Conservation (phyloP, 2,329 filamentous ascomycete genomes). For the Fusarium siculi region DNA sequence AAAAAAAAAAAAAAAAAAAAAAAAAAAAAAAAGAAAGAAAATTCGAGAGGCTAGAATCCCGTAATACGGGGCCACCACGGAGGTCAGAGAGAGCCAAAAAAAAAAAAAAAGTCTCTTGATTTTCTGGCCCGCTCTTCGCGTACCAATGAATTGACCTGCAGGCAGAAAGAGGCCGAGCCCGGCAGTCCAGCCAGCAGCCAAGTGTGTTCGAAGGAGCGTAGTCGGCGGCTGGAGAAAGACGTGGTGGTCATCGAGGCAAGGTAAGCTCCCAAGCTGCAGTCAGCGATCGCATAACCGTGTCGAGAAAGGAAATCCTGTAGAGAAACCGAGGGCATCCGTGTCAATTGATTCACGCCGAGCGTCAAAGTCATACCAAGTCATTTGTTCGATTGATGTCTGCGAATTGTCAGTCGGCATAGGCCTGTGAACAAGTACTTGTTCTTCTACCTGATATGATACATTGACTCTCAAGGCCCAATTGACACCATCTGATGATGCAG, state of each 20-base stretch:
- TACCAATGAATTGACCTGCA: constrained; percentile 18
- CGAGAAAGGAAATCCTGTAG: not conserved
- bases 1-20: not conserved
- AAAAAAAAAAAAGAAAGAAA: not conserved
- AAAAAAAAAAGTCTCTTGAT: constrained; percentile 24
- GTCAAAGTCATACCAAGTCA: not conserved
- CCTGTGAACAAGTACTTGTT: not conserved
- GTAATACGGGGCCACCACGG: not conserved
- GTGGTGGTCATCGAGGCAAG: not conserved
- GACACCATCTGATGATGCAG: not conserved
- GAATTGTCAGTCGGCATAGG: not conserved
- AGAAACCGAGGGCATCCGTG: not conserved
- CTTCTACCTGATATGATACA: constrained; percentile 13
- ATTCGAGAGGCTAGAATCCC: not conserved
- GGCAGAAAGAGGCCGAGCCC: constrained; percentile 27
- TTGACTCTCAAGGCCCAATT: constrained; percentile 5
- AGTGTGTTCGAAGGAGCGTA: not conserved
- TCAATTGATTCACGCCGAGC: not conserved
- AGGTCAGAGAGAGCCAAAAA: not conserved
- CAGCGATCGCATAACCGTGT: not conserved
- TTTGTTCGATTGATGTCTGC: not conserved
- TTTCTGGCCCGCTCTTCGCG: constrained; percentile 1
- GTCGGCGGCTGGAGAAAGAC: not conserved
- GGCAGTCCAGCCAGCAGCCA: not conserved
- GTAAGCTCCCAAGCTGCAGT: constrained; percentile 4